A percentile compares a stretch with the other conserved stretches of the same genome.
These are phyloP conservation scores for Candolleomyces aberdarensis DNA, from an alignment of 768 basidiomycete genomes.

Conservation along the genomic window DNA sequence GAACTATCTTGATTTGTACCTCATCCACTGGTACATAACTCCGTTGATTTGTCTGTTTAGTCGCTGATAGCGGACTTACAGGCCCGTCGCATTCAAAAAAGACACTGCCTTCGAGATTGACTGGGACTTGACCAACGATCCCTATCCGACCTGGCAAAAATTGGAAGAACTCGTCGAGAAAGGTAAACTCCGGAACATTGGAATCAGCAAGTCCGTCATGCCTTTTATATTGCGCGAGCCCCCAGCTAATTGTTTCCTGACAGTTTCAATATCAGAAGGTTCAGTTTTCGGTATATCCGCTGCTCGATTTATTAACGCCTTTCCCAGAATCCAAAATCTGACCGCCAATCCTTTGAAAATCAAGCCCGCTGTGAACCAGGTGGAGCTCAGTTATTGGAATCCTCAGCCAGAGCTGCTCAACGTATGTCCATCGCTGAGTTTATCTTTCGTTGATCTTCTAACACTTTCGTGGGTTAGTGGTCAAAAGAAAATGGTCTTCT, in stretches of 20 bases:
- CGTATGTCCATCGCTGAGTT: slow-evolving; percentile 25
- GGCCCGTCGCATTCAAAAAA: slow-evolving; percentile 69
- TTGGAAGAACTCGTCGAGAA: slow-evolving; percentile 75
- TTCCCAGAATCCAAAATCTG: slow-evolving; percentile 52
- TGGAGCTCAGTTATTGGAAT: slow-evolving; percentile 75
- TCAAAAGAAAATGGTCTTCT: slow-evolving; percentile 61
- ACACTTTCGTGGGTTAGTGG: slow-evolving; percentile 42
- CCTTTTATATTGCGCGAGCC: neutral
- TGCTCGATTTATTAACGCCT: slow-evolving; percentile 9
- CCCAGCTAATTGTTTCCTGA: neutral
- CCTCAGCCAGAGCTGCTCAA: slow-evolving; percentile 75
- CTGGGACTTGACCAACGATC: slow-evolving; percentile 61
- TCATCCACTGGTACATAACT: slow-evolving; percentile 68
- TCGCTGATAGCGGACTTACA: slow-evolving; percentile 17
- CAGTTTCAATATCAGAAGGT: slow-evolving; percentile 61
- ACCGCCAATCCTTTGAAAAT: slow-evolving; percentile 59
- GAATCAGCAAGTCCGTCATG: slow-evolving; percentile 68
- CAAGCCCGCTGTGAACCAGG: slow-evolving; percentile 69
- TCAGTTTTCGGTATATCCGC: slow-evolving; percentile 14
- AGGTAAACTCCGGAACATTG: slow-evolving; percentile 77
- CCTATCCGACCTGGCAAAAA: slow-evolving; percentile 78
- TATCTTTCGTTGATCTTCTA: neutral
- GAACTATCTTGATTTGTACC: slow-evolving; percentile 75
- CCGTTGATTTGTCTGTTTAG: neutral
- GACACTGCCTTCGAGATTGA: slow-evolving; percentile 41